phyloP scores from a whole-genome alignment of 352 stramenopile species.

The Phytophthora multivora region DNA sequence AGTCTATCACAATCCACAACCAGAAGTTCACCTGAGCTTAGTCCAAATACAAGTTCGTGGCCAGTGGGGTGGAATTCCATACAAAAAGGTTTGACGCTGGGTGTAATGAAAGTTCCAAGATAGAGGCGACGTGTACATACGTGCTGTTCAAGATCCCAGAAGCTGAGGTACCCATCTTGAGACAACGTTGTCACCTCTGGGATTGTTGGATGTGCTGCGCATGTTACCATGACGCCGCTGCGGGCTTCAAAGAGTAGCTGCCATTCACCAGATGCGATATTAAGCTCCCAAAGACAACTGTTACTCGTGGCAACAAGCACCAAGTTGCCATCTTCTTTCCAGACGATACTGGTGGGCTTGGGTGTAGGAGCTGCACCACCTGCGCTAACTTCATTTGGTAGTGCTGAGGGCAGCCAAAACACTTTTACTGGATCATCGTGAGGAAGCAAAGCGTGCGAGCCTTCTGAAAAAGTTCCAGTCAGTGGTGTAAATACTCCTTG shows the following conservation, averaged over 20 bases:
- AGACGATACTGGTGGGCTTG: constrained; percentile 63
- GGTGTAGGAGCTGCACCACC: constrained; percentile 7
- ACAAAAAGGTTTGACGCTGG: constrained; percentile 42
- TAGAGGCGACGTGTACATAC: constrained; percentile 40
- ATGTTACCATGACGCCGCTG: constrained; percentile 40
- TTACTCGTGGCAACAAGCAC: constrained; percentile 58
- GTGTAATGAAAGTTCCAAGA: constrained; percentile 29
- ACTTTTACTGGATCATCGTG: constrained; percentile 39
- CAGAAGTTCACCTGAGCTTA: constrained; percentile 57
- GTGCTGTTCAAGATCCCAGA: constrained; percentile 61
- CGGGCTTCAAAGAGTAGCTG: constrained; percentile 57
- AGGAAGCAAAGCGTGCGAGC: constrained; percentile 43
- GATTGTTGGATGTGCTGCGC: constrained; percentile 44
- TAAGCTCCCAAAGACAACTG: constrained; percentile 74
- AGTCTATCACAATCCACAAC: constrained; percentile 50
- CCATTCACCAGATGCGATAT: constrained; percentile 51
- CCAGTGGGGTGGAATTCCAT: constrained; percentile 62
- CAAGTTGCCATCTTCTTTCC: constrained; percentile 57
- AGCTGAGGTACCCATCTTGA: constrained; percentile 52
- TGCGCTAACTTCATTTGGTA: constrained; percentile 39
- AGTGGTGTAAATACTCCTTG: constrained; percentile 60
- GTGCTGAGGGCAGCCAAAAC: constrained; percentile 42
- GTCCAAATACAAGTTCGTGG: constrained; percentile 56
- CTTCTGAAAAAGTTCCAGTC: constrained; percentile 53
- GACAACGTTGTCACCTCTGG: constrained; percentile 55